Evolutionary conservation across 495 filamentous ascomycete genomes (phyloP).

Genomic region (Hypoxylon lienhwacheense): DNA sequence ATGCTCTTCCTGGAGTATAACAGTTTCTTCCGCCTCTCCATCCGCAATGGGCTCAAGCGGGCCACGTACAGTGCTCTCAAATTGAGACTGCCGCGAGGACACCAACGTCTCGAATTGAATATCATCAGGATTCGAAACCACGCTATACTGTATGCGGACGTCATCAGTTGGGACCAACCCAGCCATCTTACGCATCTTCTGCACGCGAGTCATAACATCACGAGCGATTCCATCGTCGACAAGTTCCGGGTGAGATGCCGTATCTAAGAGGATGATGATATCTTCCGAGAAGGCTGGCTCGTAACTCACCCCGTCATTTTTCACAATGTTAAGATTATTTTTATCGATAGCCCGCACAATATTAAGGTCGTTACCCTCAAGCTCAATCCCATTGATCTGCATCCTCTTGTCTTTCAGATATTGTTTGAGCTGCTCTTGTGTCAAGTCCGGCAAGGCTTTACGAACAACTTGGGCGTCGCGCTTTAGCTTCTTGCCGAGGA

Average conservation of each 20-base stretch:
- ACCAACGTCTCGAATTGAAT: slow-evolving; percentile 29
- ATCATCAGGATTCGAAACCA: slow-evolving; percentile 36
- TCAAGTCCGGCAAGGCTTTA: slow-evolving; percentile 80
- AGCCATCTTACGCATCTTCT: slow-evolving; percentile 51
- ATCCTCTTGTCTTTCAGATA: slow-evolving; percentile 73
- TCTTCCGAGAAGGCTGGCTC: slow-evolving; percentile 39
- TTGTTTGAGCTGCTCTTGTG: slow-evolving; percentile 68
- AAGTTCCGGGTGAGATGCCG: slow-evolving; percentile 46
- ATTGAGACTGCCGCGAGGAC: slow-evolving; percentile 22
- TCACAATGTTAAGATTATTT: slow-evolving; percentile 22
- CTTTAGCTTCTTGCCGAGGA: slow-evolving; percentile 96
- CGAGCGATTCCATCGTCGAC: slow-evolving; percentile 49
- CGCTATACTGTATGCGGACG: slow-evolving; percentile 50
- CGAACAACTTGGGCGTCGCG: slow-evolving; percentile 80
- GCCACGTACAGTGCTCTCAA: slow-evolving; percentile 33
- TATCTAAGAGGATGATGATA: slow-evolving; percentile 49
- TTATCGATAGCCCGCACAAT: slow-evolving; percentile 25
- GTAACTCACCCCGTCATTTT: slow-evolving; percentile 23
- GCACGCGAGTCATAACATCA: slow-evolving; percentile 51
- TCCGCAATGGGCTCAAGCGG: slow-evolving; percentile 21
- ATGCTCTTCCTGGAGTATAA: slow-evolving; percentile 34
- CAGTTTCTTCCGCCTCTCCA: slow-evolving; percentile 1
- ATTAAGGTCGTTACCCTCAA: slow-evolving; percentile 77
- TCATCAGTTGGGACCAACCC: slow-evolving; percentile 49
- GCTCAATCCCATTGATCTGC: slow-evolving; percentile 77